A percentile compares a stretch with the other conserved stretches of the same genome.
Evolutionary conservation across 768 basidiomycete genomes (phyloP).

Genomic region (Phaffia tasmanica): DNA sequence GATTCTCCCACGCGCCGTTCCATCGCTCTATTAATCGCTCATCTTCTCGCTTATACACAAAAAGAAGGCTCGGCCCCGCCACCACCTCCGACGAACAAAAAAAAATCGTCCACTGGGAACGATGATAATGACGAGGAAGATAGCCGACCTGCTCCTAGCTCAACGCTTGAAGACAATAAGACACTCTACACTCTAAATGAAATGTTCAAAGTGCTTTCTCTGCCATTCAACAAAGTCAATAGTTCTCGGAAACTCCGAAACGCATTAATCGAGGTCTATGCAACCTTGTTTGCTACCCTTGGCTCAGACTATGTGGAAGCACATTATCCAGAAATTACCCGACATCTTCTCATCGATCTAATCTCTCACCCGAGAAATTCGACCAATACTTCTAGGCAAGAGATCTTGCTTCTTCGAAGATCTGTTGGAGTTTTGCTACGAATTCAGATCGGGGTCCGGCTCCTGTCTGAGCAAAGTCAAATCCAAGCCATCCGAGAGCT

Average conservation of each 20-base stretch:
- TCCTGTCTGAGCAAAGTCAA: slow-evolving; percentile 88
- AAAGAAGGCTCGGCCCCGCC: slow-evolving; percentile 48
- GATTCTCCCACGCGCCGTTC: slow-evolving; percentile 75
- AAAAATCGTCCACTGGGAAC: slow-evolving; percentile 41
- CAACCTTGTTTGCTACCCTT: slow-evolving; percentile 60
- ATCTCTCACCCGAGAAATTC: slow-evolving; percentile 48
- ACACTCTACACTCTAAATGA: slow-evolving; percentile 61
- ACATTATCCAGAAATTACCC: slow-evolving; percentile 67
- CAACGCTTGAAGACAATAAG: slow-evolving; percentile 49
- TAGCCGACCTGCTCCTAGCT: slow-evolving; percentile 44
- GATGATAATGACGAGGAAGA: slow-evolving; percentile 47
- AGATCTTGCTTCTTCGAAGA: slow-evolving; percentile 58
- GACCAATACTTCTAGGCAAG: slow-evolving; percentile 49
- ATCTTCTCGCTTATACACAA: slow-evolving; percentile 74
- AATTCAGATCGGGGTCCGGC: slow-evolving; percentile 74
- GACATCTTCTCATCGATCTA: slow-evolving; percentile 68
- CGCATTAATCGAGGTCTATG: slow-evolving; percentile 81
- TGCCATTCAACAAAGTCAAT: slow-evolving; percentile 64
- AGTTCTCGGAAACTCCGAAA: slow-evolving; percentile 60
- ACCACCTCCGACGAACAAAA: slow-evolving; percentile 39
- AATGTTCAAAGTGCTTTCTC: slow-evolving; percentile 71
- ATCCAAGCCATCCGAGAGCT: slow-evolving; percentile 82
- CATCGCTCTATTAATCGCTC: slow-evolving; percentile 67
- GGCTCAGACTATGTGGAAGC: slow-evolving; percentile 67
- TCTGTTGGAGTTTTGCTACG: slow-evolving; percentile 66